Evolutionary conservation across 179 eudicot species (phyloP), one percentile per base, ranked within the genome.

Genomic region (Monotropa hypopitys): DNA sequence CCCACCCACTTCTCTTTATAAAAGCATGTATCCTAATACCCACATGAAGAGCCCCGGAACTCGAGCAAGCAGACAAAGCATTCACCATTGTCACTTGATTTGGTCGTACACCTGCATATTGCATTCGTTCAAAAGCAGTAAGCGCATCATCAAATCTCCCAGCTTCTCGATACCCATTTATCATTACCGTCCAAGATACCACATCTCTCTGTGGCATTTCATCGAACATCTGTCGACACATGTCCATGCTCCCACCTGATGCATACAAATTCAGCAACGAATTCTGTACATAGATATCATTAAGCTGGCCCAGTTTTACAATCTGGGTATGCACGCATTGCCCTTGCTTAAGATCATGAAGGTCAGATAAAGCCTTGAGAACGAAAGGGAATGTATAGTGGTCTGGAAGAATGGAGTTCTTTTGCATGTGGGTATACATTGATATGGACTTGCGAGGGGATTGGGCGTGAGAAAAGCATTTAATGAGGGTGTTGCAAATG

Each of bases 161-260:
- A 47, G 59, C 69, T 26, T 84, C 81, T 43, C 69, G 77, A 78
- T 68, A 86, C 70, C 90, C 90, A 38, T 80, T 66, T 30, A 87
- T 86, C 86, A 87, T 69, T 35, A 65, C 81, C 26, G 86, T 89
- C 90, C 92, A 89, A 0, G 89, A 84, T 7, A 87, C 92, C 8
- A 87, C 89, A 79, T 87, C 88, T 79, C 86, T 84, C 57, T 76
- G 66, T 3, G 85, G 78, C 90, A 87, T 85, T 87, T 84, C 85
- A 70, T 88, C 88, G 30, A 88, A 88, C 87, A 87, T 78, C n/a
- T 59, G 63, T 16, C 66, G 56, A 23, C 86, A 84, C 69, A 70
- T 59, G 16, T 51, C 77, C 86, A 85, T 84, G 9, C 81, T 71
- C 11, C 82, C 84, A 57, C 76, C 71, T 7, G 86, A 83, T 0